Conservation (phyloP, 2,329 filamentous ascomycete species). For the Polytolypa hystricis region DNA sequence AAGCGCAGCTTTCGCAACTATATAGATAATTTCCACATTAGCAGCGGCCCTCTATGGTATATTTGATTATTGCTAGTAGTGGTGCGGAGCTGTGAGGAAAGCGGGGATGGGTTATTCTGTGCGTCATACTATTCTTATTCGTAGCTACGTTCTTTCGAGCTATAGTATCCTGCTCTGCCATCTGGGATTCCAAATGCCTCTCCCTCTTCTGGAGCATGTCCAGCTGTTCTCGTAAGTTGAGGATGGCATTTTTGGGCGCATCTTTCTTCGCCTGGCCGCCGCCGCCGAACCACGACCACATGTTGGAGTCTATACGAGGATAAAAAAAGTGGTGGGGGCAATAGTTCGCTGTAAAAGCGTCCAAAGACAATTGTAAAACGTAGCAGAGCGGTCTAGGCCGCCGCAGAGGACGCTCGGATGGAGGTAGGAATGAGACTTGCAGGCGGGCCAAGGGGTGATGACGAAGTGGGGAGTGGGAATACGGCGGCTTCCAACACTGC, state of each 20-base stretch:
- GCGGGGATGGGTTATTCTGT: no score
- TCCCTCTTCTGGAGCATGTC: conserved; percentile 98
- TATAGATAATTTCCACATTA: conserved; percentile 12
- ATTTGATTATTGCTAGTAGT: no score
- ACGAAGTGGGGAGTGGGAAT: no score
- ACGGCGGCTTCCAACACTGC: no score
- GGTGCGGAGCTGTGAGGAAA: no score
- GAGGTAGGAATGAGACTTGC: no score
- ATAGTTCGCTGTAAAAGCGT: conserved; percentile 4
- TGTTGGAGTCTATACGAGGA: conserved; percentile 29
- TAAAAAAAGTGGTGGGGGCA: neutral
- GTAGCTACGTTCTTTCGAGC: conserved; percentile 78
- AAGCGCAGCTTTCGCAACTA: conserved; percentile 81
- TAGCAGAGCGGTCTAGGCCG: no score
- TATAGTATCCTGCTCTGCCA: conserved; percentile 80
- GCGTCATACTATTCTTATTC: conserved; percentile 78
- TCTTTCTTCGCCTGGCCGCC: conserved; percentile 80
- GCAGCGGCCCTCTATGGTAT: no score
- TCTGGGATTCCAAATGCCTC: conserved; percentile 79
- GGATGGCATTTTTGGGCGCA: conserved; percentile 91
- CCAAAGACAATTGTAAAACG: conserved; percentile 2
- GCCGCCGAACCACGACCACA: conserved; percentile 86
- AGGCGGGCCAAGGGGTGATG: no score
- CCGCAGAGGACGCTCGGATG: no score
- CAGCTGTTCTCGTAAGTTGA: conserved; percentile 74